Percentiles rank a stretch among this genome's conserved stretches.
Evolutionary conservation across 106 monocot species (phyloP).

Genomic region (Posidonia australis): DNA sequence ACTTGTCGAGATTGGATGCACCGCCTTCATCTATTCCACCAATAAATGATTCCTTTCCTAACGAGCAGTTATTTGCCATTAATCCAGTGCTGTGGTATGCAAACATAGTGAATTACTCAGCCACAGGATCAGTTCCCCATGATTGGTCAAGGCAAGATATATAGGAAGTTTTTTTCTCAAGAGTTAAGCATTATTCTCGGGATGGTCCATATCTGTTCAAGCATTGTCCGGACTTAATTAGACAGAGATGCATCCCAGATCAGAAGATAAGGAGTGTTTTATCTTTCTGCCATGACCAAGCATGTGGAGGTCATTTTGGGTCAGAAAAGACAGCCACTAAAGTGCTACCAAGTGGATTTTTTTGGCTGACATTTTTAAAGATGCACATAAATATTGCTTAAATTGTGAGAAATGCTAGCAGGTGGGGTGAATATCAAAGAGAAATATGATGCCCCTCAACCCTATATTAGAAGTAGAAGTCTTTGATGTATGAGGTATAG

Average conservation of each 20-base stretch:
- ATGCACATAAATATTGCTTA: neutral
- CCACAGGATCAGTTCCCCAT: neutral
- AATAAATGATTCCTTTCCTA: neutral
- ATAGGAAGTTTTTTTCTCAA: neutral
- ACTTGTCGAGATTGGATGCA: neutral
- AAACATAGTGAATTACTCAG: neutral
- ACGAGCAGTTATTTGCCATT: neutral
- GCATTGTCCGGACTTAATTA: neutral
- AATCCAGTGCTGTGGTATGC: neutral
- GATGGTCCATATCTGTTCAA: slow-evolving; percentile 1
- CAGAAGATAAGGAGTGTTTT: neutral
- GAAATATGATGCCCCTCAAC: neutral
- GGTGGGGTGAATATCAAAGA: neutral
- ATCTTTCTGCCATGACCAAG: neutral
- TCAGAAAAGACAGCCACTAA: neutral
- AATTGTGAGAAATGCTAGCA: neutral
- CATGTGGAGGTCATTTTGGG: slow-evolving; percentile 7
- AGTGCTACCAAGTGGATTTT: neutral
- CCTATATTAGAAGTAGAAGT: neutral
- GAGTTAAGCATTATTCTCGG: slow-evolving; percentile 1
- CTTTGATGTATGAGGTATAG: neutral
- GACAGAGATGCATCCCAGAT: neutral
- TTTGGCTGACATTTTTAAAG: neutral
- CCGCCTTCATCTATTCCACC: neutral
- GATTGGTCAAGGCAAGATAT: too few species aligned